phyloP scores from a whole-genome alignment of 208 protist genomes.

The Lotmaria passim region DNA sequence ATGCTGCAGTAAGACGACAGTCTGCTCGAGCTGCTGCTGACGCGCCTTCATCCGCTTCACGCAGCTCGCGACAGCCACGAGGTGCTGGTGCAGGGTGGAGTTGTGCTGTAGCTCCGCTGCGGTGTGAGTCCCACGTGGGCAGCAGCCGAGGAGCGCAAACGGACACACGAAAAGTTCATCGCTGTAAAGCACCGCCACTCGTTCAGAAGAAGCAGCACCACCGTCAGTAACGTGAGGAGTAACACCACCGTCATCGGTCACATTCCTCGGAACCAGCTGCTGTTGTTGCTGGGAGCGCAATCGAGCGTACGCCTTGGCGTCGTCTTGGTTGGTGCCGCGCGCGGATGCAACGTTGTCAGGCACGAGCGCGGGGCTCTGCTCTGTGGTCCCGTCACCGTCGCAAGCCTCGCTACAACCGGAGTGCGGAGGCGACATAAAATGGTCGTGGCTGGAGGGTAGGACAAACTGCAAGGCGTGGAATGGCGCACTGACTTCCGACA shows the following conservation, averaged over 20 bases:
- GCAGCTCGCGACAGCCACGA: slow-evolving; percentile 32
- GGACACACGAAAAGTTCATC: slow-evolving; percentile 39
- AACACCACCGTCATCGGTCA: too few relatives aligned
- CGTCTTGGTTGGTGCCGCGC: too few relatives aligned
- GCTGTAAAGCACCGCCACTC: background rate
- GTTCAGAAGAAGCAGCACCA: too few relatives aligned
- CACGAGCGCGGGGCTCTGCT: background rate
- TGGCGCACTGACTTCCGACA: slow-evolving; percentile 4
- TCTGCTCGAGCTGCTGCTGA: slow-evolving; percentile 39
- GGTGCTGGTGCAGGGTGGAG: slow-evolving; percentile 31
- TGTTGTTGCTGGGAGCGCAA: too few relatives aligned
- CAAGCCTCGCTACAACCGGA: slow-evolving; percentile 2
- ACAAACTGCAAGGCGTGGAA: slow-evolving; percentile 35
- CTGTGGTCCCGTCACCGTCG: background rate
- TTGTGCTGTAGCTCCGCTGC: slow-evolving; percentile 27
- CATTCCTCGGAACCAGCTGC: too few relatives aligned
- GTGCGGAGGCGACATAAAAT: slow-evolving; percentile 9
- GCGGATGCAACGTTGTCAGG: background rate
- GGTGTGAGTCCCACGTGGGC: slow-evolving; percentile 46
- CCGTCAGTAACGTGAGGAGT: too few relatives aligned
- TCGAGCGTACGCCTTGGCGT: too few relatives aligned
- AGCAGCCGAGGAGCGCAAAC: slow-evolving; percentile 39
- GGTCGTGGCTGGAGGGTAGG: background rate
- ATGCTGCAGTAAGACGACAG: slow-evolving; percentile 14
- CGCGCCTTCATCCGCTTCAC: slow-evolving; percentile 31